Percentiles rank a stretch among this genome's conserved stretches.
Conservation (phyloP, 352 stramenopile genomes). For the Phytophthora megakarya region DNA sequence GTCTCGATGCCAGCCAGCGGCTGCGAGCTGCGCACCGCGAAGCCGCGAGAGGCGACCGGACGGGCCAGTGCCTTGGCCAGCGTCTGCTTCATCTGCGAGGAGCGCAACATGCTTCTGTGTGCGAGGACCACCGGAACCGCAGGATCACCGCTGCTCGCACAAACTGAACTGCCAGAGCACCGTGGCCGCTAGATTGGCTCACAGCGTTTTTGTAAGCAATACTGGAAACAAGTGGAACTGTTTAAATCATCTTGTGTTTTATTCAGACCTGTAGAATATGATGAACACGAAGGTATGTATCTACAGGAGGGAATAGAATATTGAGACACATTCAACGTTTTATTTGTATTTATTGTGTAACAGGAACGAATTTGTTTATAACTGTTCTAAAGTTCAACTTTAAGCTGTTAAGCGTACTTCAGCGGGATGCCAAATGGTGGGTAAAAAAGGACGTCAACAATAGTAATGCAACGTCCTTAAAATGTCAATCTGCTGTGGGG, state of each 20-base stretch:
- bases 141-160: neutral
- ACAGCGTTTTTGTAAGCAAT: neutral
- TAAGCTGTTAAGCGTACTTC: slow-evolving; percentile 1
- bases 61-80: slow-evolving; percentile 19
- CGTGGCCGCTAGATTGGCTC: neutral
- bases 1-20: slow-evolving; percentile 36
- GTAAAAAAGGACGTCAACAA: neutral
- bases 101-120: slow-evolving; percentile 34
- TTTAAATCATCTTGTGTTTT: neutral
- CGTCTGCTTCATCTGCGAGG: slow-evolving; percentile 30
- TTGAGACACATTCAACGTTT: no score
- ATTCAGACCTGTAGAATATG: neutral
- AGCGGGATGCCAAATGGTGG: neutral
- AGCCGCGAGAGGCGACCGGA: slow-evolving; percentile 20
- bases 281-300: neutral
- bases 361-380: no score
- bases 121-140: slow-evolving; percentile 28
- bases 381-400: neutral
- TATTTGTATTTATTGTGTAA: no score
- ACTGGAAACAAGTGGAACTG: neutral
- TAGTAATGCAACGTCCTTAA: no score
- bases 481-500: no score
- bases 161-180: slow-evolving; percentile 21
- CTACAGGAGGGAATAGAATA: no score
- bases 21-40: slow-evolving; percentile 32